Conservation (phyloP, 129 eudicot species). For the Heracleum sosnowskyi region DNA sequence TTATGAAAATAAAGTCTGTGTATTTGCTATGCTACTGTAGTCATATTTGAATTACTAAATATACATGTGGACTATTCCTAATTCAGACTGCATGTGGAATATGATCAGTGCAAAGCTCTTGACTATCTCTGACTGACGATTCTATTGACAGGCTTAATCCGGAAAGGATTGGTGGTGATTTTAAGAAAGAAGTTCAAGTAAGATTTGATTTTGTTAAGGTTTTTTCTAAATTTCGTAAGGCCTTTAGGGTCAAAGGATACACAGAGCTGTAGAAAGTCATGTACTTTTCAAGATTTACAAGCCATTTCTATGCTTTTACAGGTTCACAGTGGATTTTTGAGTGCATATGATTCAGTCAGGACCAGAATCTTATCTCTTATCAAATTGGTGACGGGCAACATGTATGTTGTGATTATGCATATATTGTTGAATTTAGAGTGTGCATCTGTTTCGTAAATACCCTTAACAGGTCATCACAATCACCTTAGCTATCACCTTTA, state of each 20-base stretch:
- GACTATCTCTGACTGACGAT: slow-evolving; percentile 8
- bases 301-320: slow-evolving; percentile 19
- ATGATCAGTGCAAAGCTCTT: neutral
- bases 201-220: neutral
- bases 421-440: neutral
- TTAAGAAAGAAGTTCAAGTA: slow-evolving; percentile 93
- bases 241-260: neutral
- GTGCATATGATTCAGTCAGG: slow-evolving; percentile 95
- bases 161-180: slow-evolving; percentile 92
- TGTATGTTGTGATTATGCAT: slow-evolving; percentile 33
- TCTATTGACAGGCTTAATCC: slow-evolving; percentile 69
- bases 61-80: neutral
- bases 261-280: neutral
- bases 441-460: neutral
- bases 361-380: slow-evolving; percentile 70
- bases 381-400: slow-evolving; percentile 50
- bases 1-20: neutral
- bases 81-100: neutral
- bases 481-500: neutral
- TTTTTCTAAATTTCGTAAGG: neutral
- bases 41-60: neutral
- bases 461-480: neutral
- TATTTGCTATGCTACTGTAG: neutral
- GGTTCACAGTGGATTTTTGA: slow-evolving; percentile 95
- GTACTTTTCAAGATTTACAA: slow-evolving; percentile 5